Conservation (phyloP, 495 filamentous ascomycete species). For the Amorphotheca resinae region DNA sequence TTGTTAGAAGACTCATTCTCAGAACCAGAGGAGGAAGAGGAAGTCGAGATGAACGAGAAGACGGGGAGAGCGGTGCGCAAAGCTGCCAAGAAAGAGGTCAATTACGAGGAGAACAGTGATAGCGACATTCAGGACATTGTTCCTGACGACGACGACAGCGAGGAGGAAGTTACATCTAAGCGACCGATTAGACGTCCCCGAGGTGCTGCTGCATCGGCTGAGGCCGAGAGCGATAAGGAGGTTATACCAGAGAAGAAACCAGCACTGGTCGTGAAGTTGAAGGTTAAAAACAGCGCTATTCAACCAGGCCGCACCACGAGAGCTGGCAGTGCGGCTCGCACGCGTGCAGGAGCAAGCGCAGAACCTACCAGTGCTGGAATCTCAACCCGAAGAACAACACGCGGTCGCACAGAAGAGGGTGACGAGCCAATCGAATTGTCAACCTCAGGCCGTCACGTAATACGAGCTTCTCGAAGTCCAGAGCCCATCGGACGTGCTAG, state of each 20-base stretch:
- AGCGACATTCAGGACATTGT: conserved; percentile 11
- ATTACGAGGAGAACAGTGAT: conserved; percentile 27
- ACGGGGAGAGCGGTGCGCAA: conserved; percentile 17
- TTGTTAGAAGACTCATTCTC: conserved; percentile 47
- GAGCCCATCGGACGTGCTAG: conserved; percentile 38
- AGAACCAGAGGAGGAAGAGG: conserved; percentile 46
- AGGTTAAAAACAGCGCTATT: conserved; percentile 6
- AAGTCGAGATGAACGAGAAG: conserved; percentile 39
- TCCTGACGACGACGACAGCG: conserved; percentile 18
- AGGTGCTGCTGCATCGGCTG: neutral
- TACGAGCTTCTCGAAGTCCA: conserved; percentile 54
- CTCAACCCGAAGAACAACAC: conserved; percentile 12
- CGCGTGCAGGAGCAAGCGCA: conserved; percentile 9
- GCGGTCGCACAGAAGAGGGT: conserved; percentile 28
- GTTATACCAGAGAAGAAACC: conserved; percentile 10
- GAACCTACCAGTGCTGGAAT: conserved; percentile 17
- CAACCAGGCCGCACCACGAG: conserved; percentile 25
- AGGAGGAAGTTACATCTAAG: conserved; percentile 17
- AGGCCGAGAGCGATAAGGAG: conserved; percentile 20
- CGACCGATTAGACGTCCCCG: conserved; percentile 6
- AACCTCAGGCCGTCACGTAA: conserved; percentile 63
- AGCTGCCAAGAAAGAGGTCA: conserved; percentile 26
- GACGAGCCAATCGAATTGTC: conserved; percentile 55
- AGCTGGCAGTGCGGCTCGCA: conserved; percentile 28
- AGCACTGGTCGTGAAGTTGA: conserved; percentile 25